Evolutionary conservation across 306 rosid genomes (phyloP).

Genomic region (Astragalus membranaceus): DNA sequence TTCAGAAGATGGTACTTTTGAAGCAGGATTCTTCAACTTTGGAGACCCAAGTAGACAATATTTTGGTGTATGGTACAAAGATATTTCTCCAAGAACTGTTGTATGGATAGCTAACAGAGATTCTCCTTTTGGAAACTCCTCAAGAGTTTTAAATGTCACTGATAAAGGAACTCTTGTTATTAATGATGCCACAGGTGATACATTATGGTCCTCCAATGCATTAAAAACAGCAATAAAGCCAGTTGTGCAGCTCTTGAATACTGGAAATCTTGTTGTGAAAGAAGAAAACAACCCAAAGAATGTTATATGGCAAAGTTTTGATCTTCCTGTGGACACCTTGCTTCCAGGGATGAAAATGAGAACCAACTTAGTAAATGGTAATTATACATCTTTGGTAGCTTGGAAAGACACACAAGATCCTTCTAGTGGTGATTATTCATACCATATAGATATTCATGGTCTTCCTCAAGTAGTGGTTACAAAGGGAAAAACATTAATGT

Average conservation of each 20-base stretch:
- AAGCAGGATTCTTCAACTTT: constrained; percentile 26
- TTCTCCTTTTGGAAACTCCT: background rate
- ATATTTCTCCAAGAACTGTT: constrained; percentile 15
- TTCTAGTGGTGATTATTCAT: background rate
- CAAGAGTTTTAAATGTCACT: constrained; percentile 21
- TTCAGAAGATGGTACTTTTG: constrained; percentile 14
- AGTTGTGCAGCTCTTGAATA: constrained; percentile 25
- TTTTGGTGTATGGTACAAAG: constrained; percentile 28
- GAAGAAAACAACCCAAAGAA: background rate
- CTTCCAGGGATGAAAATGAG: constrained; percentile 14
- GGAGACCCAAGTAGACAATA: constrained; percentile 9
- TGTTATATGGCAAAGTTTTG: constrained; percentile 39
- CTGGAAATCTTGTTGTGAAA: constrained; percentile 33
- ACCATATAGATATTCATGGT: constrained; percentile 20
- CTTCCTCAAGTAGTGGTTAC: constrained; percentile 16
- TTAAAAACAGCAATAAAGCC: constrained; percentile 8
- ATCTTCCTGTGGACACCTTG: constrained; percentile 22
- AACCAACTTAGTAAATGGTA: background rate
- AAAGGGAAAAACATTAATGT: background rate
- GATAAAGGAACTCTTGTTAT: constrained; percentile 16
- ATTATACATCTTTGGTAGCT: background rate
- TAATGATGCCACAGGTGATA: background rate
- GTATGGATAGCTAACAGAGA: constrained; percentile 35
- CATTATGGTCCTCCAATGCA: constrained; percentile 17
- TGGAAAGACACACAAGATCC: constrained; percentile 25